phyloP scores from a whole-genome alignment of 768 basidiomycete genomes.

The Tricholoma matsutake region DNA sequence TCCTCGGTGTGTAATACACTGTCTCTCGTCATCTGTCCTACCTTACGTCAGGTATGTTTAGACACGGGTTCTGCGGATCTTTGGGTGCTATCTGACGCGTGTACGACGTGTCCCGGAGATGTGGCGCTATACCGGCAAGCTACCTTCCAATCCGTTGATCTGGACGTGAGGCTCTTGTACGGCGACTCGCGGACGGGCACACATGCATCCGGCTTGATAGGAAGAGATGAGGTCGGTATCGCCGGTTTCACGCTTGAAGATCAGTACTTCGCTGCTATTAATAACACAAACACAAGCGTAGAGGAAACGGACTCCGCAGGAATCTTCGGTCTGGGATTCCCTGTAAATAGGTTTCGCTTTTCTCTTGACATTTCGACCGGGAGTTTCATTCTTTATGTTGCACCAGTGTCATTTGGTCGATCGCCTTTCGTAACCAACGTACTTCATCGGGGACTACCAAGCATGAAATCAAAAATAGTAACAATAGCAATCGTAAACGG shows the following conservation, averaged over 20 bases:
- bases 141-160: constrained; percentile 43
- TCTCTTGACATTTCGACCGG: not conserved
- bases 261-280: constrained; percentile 66
- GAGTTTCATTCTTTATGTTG: not conserved
- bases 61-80: constrained; percentile 80
- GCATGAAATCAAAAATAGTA: not conserved
- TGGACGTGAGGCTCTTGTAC: constrained; percentile 53
- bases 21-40: not conserved
- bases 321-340: constrained; percentile 76
- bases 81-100: constrained; percentile 66
- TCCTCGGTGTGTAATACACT: constrained; percentile 48
- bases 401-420: constrained; percentile 6
- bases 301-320: constrained; percentile 55
- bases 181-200: constrained; percentile 74
- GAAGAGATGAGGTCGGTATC: constrained; percentile 52
- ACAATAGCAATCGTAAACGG: not conserved
- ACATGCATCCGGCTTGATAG: constrained; percentile 61
- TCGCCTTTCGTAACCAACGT: not conserved
- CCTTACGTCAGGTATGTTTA: constrained; percentile 17
- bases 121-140: constrained; percentile 50
- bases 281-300: constrained; percentile 65
- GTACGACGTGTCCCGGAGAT: constrained; percentile 35
- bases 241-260: constrained; percentile 46
- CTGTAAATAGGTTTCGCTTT: constrained; percentile 54
- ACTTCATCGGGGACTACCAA: not conserved